Percentiles rank a stretch among this genome's conserved stretches.
Conservation (phyloP, 2,329 filamentous ascomycete genomes). For the Metarhizium rileyi region DNA sequence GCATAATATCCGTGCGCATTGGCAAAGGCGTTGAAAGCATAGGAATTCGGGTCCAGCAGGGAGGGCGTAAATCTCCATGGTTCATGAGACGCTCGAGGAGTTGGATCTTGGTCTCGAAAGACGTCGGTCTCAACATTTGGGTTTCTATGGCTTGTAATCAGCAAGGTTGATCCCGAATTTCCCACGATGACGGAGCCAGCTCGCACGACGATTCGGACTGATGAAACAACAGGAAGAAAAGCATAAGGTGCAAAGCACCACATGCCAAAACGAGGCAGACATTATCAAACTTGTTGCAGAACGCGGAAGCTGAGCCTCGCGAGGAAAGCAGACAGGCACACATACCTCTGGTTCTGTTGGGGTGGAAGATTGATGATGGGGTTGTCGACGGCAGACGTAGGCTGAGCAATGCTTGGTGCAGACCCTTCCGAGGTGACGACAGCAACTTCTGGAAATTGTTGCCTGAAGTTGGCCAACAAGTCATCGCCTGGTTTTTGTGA, state of each 20-base stretch:
- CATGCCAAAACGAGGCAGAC: not conserved
- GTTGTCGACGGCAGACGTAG: slow-evolving; percentile 20
- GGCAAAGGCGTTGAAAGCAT: slow-evolving; percentile 68
- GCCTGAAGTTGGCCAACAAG: slow-evolving; percentile 71
- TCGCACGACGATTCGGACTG: not conserved
- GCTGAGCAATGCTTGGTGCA: slow-evolving; percentile 25
- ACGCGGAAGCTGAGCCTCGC: not conserved
- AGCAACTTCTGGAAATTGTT: slow-evolving; percentile 67
- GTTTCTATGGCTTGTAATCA: slow-evolving; percentile 8
- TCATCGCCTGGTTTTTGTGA: slow-evolving; percentile 77
- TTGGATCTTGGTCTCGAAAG: slow-evolving; percentile 67
- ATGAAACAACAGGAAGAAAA: no score
- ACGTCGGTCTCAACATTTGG: slow-evolving; percentile 17
- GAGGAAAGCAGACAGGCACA: not conserved
- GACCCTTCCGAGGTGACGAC: slow-evolving; percentile 39
- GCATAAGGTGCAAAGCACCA: not conserved
- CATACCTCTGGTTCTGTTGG: slow-evolving; percentile 21
- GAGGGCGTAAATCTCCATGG: slow-evolving; percentile 84
- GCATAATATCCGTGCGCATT: slow-evolving; percentile 83
- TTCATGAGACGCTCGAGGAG: slow-evolving; percentile 69
- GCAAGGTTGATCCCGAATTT: slow-evolving; percentile 1
- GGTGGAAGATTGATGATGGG: slow-evolving; percentile 12
- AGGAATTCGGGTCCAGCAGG: slow-evolving; percentile 75
- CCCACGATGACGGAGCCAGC: not conserved
- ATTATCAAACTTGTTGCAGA: not conserved